Evolutionary conservation across 352 stramenopile genomes (phyloP), one percentile per base, ranked within the genome.

Genomic region (Globisporangium nodosum): DNA sequence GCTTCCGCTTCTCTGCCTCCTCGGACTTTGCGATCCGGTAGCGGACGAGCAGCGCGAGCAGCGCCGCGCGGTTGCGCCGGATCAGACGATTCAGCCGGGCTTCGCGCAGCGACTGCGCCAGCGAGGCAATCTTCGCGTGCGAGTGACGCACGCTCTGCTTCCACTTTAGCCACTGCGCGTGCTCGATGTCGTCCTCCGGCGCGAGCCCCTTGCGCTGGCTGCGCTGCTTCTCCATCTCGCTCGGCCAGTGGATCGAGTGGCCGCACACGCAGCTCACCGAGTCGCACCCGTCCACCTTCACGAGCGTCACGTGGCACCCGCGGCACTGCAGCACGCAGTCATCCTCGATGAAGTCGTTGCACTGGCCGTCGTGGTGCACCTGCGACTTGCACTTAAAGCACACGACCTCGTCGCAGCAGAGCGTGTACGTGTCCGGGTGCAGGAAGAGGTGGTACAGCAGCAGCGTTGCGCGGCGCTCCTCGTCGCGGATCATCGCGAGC

Each of bases 371-470:
- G 53, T 85, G 73, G 54, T 85, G 75, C 45, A 64, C 52, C 3
- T 56, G 68, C 0, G 66, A 60, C 56, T 88, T 88, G 69, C 78
- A 88, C 51, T 88, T 88, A 49, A 88, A 88, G 54, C 78, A 88
- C 49, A 85, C 71, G 0, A 33, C 4, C 30, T 56, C 55, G 5
- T 68, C 56, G 47, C 78, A 88, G 59, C 78, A 88, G 12, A 45
- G 63, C 18, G 78, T 88, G 27, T 60, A 43, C n/a, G 71, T 75
- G 48, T 85, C 64, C 3, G 74, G 78, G 37, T 84, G 48, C 51
- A 73, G 50, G 49, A 68, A 71, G 11, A 85, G 61, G 35, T 84
- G 64, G 33, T 73, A 61, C 47, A 88, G 56, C 45, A 84, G 56
- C 60, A 88, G 64, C 33, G 73, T 65, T 30, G 74, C 75, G 16